Conservation (phyloP, 306 rosid genomes). For the Citrullus amarus region DNA sequence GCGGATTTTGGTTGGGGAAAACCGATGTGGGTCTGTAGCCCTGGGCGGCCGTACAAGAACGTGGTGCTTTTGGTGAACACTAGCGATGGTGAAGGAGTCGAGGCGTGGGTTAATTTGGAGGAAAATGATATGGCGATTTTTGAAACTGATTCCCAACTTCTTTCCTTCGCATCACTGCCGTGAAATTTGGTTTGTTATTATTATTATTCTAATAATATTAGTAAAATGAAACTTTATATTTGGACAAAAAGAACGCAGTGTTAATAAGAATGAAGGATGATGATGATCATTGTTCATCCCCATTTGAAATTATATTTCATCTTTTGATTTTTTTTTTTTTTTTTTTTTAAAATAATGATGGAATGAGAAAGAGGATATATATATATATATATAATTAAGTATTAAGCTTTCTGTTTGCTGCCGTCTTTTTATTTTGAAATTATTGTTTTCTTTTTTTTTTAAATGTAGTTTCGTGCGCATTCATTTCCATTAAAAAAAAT, state of each 20-base stretch:
- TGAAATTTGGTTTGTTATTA: not conserved
- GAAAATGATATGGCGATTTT: conserved; percentile 19
- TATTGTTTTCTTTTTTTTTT: no score
- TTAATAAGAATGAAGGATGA: not conserved
- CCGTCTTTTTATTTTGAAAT: no score
- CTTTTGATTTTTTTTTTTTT: no score
- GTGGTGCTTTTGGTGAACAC: conserved; percentile 10
- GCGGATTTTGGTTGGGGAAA: conserved; percentile 37
- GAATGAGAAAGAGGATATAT: no score
- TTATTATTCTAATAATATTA: no score
- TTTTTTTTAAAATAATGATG: no score
- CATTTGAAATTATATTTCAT: not conserved
- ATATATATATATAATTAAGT: no score
- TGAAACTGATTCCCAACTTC: not conserved
- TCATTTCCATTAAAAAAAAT: no score
- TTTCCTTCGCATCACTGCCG: not conserved
- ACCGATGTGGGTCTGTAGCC: conserved; percentile 23
- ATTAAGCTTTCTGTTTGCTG: no score
- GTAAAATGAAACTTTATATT: not conserved
- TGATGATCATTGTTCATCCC: not conserved
- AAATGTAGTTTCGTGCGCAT: no score
- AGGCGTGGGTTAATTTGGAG: conserved; percentile 27
- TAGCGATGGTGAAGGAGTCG: conserved; percentile 13
- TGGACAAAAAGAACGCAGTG: not conserved
- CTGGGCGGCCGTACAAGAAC: conserved; percentile 13